phyloP scores from a whole-genome alignment of 2,329 filamentous ascomycete genomes.

The Penicillium psychrosexuale region DNA sequence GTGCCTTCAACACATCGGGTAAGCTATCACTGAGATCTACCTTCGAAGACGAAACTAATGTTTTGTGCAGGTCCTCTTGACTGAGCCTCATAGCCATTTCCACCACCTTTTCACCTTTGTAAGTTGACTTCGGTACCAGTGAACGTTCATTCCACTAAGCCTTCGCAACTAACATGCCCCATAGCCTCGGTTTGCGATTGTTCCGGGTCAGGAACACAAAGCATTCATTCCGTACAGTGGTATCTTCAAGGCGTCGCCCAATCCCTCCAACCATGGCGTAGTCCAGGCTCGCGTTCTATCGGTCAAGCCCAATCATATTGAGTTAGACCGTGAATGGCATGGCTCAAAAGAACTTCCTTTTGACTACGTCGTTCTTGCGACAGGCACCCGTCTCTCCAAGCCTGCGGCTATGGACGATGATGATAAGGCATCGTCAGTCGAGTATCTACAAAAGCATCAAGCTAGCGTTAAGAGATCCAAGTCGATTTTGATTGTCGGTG shows the following conservation, averaged over 20 bases:
- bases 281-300: slow-evolving; percentile 35
- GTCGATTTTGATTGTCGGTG: slow-evolving; percentile 43
- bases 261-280: slow-evolving; percentile 25
- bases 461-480: slow-evolving; percentile 27
- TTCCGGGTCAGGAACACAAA: slow-evolving; percentile 37
- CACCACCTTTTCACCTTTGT: slow-evolving; percentile 39
- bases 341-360: slow-evolving; percentile 31
- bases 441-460: slow-evolving; percentile 35
- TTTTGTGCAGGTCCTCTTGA: slow-evolving; percentile 28
- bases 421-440: slow-evolving; percentile 33
- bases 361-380: slow-evolving; percentile 35
- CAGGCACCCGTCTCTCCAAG: slow-evolving; percentile 33
- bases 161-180: not conserved
- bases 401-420: slow-evolving; percentile 34
- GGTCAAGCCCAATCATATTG: slow-evolving; percentile 26
- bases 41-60: not conserved
- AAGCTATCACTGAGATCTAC: not conserved
- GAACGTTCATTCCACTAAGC: too few relatives aligned
- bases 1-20: slow-evolving; percentile 37
- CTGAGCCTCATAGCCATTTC: slow-evolving; percentile 37
- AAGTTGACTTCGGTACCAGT: slow-evolving; percentile 2
- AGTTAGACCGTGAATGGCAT: slow-evolving; percentile 37
- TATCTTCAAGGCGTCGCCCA: slow-evolving; percentile 27
- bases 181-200: slow-evolving; percentile 35
- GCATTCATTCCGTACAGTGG: slow-evolving; percentile 36